phyloP scores from a whole-genome alignment of 176 grass and related monocot genomes.

The Musa troglodytarum region DNA sequence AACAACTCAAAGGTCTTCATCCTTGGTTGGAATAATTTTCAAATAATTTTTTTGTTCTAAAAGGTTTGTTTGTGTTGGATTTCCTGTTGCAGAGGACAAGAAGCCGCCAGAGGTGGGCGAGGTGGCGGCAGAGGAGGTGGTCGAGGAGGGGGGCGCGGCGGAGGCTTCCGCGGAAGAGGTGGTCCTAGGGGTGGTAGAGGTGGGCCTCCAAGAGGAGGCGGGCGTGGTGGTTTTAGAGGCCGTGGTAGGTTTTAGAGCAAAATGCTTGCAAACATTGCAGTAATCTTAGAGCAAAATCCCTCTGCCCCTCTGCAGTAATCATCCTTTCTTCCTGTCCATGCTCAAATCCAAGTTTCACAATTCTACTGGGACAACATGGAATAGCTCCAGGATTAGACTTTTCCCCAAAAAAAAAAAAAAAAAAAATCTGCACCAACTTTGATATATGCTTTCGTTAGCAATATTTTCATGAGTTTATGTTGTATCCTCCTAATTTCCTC shows the following conservation, averaged over 20 bases:
- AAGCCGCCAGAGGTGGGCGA: conserved; percentile 52
- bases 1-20: not conserved
- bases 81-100: conserved; percentile 52
- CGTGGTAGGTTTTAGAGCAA: conserved; percentile 66
- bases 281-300: no score
- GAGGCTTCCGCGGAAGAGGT: conserved; percentile 85
- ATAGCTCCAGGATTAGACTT: no score
- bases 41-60: not conserved
- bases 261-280: not conserved
- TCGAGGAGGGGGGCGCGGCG: conserved; percentile 31
- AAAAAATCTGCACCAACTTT: no score
- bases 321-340: no score
- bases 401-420: no score
- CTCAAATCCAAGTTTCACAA: no score
- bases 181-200: conserved; percentile 59
- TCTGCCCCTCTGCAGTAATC: no score
- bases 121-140: conserved; percentile 39
- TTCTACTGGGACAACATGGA: no score
- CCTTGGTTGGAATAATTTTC: not conserved
- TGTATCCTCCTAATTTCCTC: no score
- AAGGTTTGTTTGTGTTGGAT: conserved; percentile 7
- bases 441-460: no score
- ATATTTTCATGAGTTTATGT: no score
- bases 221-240: conserved; percentile 70
- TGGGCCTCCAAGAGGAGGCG: conserved; percentile 59